phyloP scores from a whole-genome alignment of 2,329 filamentous ascomycete genomes.

The Thielaviopsis ethacetica region DNA sequence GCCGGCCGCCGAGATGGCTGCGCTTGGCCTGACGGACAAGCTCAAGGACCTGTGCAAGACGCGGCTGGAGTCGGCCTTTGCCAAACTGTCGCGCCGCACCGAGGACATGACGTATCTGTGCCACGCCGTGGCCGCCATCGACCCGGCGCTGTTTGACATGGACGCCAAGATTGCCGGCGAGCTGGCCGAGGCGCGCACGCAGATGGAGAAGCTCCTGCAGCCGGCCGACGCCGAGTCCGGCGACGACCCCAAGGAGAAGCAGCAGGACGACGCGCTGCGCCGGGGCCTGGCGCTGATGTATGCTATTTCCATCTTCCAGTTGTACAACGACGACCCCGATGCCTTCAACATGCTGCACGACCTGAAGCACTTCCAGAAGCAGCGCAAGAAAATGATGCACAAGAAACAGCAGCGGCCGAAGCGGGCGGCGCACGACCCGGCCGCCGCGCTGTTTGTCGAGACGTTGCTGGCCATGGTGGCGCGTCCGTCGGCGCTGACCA shows the following conservation, averaged over 20 bases:
- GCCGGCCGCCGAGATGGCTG: constrained; percentile 24
- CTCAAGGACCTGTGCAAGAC: constrained; percentile 37
- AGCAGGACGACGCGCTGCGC: constrained; percentile 24
- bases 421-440: constrained; percentile 30
- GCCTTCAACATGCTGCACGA: constrained; percentile 70
- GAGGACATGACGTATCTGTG: constrained; percentile 38
- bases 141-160: constrained; percentile 35
- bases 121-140: constrained; percentile 35
- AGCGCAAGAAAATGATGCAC: constrained; percentile 32
- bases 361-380: constrained; percentile 58
- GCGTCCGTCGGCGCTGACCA: constrained; percentile 67
- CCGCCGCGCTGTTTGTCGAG: constrained; percentile 53
- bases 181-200: constrained; percentile 33
- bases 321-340: constrained; percentile 81
- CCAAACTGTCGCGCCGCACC: constrained; percentile 37
- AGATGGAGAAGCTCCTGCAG: constrained; percentile 36
- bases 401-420: constrained; percentile 36
- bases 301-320: constrained; percentile 67
- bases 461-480: constrained; percentile 81
- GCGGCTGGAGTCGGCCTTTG: constrained; percentile 40
- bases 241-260: constrained; percentile 16
- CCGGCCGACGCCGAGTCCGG: constrained; percentile 17
- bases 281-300: constrained; percentile 67
- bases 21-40: constrained; percentile 32
- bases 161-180: constrained; percentile 37